Base-by-base conservation (phyloP, 352 stramenopile genomes). In the Phytopythium montanum region DNA sequence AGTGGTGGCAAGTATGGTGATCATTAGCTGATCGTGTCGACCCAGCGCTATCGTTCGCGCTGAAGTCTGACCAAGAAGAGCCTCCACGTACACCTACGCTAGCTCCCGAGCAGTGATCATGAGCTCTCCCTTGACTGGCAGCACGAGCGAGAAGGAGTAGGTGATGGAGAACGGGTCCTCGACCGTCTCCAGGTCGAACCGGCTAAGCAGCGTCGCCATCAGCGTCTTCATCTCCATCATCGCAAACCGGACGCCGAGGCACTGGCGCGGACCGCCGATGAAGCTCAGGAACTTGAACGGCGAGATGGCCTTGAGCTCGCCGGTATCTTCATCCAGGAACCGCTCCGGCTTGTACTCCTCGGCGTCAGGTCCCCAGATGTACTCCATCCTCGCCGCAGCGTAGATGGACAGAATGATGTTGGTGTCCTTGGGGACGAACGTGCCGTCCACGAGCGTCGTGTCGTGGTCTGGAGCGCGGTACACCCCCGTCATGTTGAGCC, bases 161-260 rank as follows among this genome's bases (percentile, higher is more conserved):
- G 70, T 80, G 57, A 81, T 64, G 14, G 54, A 36, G 38, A 68
- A 76, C 31, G 75, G 72, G 19, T 78, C 63, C 38, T 79, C 50
- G 5, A 71, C 64, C 7, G 54, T 73, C 25, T 46, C 54, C 57
- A 87, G 52, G 34, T 86, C 71, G 66, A 88, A 88, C 29, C 64
- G 63, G 26, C 66, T 68, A 2, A 90, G 54, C 18, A 92, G 55
- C 25, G 60, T 73, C 12, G 79, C 76, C 23, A 76, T 66, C 42
- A 77, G 65, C 4, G 88, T 64, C 50, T 90, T 88, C 69, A 88
- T 85, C 69, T 92, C 77, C n/a, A 92, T 36, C 67, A 92, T 82
- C 5, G 79, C 76, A 28, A 92, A 71, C 29, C 60, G 70, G 45
- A 75, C 73, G 39, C 87, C 87, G 7, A 94, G 64, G 52, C 87